Base-by-base conservation (phyloP, 164 flowering plant genomes). In the Stephania yunnanensis region DNA sequence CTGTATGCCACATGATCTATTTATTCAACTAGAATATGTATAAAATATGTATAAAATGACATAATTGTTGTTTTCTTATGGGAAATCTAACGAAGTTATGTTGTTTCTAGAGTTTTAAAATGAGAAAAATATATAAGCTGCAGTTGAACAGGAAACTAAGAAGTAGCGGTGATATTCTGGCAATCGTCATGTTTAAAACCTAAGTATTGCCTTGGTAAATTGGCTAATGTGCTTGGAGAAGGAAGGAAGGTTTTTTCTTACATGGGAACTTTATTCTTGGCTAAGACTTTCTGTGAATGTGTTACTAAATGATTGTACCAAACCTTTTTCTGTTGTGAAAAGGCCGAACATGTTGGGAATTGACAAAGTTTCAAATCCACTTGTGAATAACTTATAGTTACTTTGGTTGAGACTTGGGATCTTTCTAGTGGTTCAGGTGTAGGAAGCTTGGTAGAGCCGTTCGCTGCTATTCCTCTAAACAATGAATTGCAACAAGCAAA, bases 401-500 rank as follows among this genome's bases (percentile, higher is more conserved):
- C 15, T 58, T 31, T 75, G 25, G 69, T 78, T 85, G 71, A 84
- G 70, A 66, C 69, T 73, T 75, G 68, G 65, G 79, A 61, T 55
- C 69, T 69, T 72, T 85, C 68, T 82, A 95, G 98, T 90, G 88
- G 87, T 87, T 84, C 97, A 86, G 91, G 89, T 80, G 82, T 29
- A 46, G 95, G 91, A 80, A 91, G 81, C 82, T 76, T 89, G 76
- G 55, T 92, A 45, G 99, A 95, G 83, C 99, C 99, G 72, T 84
- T 95, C 13, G 78, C 91, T 73, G 97, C 93, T 72, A 88, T 93
- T 78, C 91, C 94, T 63, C 69, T 93, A 74, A 95, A 95, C 84
- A 97, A 93, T 79, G 99, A 93, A 76, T 81, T 95, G 87, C 94
- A 88, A 74, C 90, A 82, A 83, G 98, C 96, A 74, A 89, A 87